These are phyloP conservation scores for Zelopaecilomyces penicillatus DNA, from an alignment of 2,329 filamentous ascomycete genomes.

Conservation along the genomic window DNA sequence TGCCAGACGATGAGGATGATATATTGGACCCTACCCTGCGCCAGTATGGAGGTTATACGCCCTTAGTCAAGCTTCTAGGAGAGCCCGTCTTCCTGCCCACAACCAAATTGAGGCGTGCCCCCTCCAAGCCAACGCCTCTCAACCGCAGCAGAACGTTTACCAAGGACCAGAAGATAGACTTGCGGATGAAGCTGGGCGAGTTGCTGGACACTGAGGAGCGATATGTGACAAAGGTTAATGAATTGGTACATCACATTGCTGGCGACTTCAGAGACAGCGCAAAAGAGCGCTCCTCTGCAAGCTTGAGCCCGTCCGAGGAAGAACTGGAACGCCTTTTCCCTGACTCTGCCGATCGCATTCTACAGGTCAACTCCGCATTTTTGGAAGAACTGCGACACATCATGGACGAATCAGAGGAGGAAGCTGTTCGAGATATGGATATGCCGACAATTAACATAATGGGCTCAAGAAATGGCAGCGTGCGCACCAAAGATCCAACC, in stretches of 20 bases:
- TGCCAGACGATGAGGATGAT: conserved; percentile 56
- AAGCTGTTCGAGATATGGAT: conserved; percentile 70
- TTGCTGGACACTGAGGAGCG: conserved; percentile 88
- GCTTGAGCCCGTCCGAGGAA: conserved; percentile 62
- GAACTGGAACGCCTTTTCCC: conserved; percentile 76
- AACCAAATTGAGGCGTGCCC: conserved; percentile 72
- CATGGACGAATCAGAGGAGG: conserved; percentile 76
- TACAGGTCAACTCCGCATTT: conserved; percentile 75
- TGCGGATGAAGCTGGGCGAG: conserved; percentile 84
- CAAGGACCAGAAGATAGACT: conserved; percentile 71
- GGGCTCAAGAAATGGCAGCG: conserved; percentile 34
- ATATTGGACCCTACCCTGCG: conserved; percentile 54
- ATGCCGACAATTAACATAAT: conserved; percentile 34
- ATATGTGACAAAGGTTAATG: conserved; percentile 81
- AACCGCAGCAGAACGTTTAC: conserved; percentile 72
- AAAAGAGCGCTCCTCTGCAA: conserved; percentile 47
- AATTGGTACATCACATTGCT: conserved; percentile 73
- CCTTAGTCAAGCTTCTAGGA: conserved; percentile 70
- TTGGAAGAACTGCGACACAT: conserved; percentile 65
- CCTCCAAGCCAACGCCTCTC: conserved; percentile 74
- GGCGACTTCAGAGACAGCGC: conserved; percentile 69
- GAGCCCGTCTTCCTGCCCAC: conserved; percentile 83
- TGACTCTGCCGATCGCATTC: conserved; percentile 67
- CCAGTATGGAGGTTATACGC: conserved; percentile 70
- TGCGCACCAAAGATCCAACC: conserved; percentile 58